phyloP scores from a whole-genome alignment of 495 filamentous ascomycete species.

The Letharia columbiana region DNA sequence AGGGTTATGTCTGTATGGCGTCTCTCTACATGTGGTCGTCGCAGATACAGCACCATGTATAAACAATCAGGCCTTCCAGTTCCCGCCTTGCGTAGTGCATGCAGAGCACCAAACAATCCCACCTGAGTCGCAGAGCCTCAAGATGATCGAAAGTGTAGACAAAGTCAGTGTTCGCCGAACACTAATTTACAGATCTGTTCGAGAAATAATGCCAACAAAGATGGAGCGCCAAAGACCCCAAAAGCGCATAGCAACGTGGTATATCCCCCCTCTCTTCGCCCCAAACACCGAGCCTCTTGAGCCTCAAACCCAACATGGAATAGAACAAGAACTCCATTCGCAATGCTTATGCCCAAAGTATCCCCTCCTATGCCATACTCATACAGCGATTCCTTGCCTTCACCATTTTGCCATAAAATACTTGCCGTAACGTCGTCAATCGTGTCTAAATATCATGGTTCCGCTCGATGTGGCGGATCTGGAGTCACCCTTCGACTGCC shows the following conservation, averaged over 20 bases:
- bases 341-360: constrained; percentile 13
- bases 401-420: background rate
- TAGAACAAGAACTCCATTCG: constrained; percentile 12
- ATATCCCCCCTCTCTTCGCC: background rate
- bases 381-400: constrained; percentile 6
- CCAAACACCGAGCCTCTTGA: background rate
- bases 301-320: background rate
- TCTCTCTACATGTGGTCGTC: background rate
- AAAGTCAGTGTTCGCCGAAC: background rate
- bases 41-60: background rate
- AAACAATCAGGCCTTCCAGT: background rate
- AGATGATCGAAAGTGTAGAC: background rate
- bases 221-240: background rate
- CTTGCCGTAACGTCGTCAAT: constrained; percentile 19
- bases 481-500: constrained; percentile 15
- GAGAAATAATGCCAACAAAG: background rate
- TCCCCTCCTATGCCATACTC: constrained; percentile 8
- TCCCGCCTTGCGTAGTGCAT: background rate
- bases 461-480: background rate
- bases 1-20: background rate
- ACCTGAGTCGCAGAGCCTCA: background rate
- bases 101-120: background rate
- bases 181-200: background rate
- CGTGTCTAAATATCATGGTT: background rate
- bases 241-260: background rate